Conservation (phyloP, 2,329 filamentous ascomycete genomes). For the Epichloe hybrida region DNA sequence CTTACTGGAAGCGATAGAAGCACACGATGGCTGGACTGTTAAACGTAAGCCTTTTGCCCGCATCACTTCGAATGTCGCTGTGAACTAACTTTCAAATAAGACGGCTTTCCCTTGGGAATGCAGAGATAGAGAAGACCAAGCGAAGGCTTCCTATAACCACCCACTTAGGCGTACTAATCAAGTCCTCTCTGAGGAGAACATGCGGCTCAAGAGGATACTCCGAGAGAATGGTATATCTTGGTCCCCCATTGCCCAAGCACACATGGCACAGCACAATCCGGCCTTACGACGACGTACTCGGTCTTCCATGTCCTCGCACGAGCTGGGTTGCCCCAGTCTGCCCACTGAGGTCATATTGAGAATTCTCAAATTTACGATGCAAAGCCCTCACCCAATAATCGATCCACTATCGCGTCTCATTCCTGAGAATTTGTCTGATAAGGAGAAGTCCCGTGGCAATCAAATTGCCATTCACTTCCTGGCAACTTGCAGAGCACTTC, state of each 20-base stretch:
- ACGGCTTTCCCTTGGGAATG: slow-evolving; percentile 33
- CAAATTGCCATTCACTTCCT: slow-evolving; percentile 41
- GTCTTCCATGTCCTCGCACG: slow-evolving; percentile 16
- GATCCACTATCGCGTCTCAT: slow-evolving; percentile 36
- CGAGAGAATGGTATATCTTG: slow-evolving; percentile 39
- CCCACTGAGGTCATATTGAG: slow-evolving; percentile 39
- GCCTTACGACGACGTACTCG: slow-evolving; percentile 19
- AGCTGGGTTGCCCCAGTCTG: slow-evolving; percentile 26
- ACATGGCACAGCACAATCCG: slow-evolving; percentile 18
- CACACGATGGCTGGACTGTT: background rate
- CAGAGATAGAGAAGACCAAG: slow-evolving; percentile 38
- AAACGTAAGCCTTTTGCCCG: background rate
- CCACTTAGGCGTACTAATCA: slow-evolving; percentile 34
- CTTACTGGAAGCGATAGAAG: background rate
- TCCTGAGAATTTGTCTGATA: slow-evolving; percentile 28
- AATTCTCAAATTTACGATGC: slow-evolving; percentile 38
- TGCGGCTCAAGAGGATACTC: slow-evolving; percentile 35
- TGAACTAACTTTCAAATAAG: slow-evolving; percentile 9
- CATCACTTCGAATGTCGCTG: background rate
- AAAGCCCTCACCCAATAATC: slow-evolving; percentile 34
- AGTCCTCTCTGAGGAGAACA: slow-evolving; percentile 33
- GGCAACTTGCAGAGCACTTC: slow-evolving; percentile 35
- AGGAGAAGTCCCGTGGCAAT: slow-evolving; percentile 30
- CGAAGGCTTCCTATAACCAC: slow-evolving; percentile 32
- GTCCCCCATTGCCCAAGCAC: slow-evolving; percentile 25